Evolutionary conservation across 1,284 basidiomycete genomes (phyloP).

Genomic region (Rhodofomes roseus): DNA sequence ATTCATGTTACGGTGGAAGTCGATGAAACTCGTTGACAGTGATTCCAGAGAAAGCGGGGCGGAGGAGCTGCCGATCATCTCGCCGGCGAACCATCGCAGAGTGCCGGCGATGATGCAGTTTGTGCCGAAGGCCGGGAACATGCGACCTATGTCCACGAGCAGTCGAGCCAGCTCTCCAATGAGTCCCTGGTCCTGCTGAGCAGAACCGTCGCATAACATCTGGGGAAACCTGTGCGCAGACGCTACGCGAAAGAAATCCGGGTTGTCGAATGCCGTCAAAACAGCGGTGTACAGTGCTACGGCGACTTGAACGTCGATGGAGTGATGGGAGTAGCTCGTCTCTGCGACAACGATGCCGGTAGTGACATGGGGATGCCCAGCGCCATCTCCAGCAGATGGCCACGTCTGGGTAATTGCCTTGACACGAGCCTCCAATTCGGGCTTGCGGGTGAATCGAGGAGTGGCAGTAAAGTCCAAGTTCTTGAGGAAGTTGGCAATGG

Average conservation of each 20-base stretch:
- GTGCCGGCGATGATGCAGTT: background rate
- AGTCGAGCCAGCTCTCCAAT: background rate
- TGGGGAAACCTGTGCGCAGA: background rate
- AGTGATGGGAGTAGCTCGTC: background rate
- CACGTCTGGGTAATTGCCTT: background rate
- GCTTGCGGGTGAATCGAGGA: background rate
- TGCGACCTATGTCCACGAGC: background rate
- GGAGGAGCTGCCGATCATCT: background rate
- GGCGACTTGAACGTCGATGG: background rate
- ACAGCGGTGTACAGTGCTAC: slow-evolving; percentile 2
- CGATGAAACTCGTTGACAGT: background rate
- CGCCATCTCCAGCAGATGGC: background rate
- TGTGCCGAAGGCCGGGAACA: background rate
- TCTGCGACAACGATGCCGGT: background rate
- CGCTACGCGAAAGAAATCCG: background rate
- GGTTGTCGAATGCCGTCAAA: background rate
- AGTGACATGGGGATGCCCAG: background rate
- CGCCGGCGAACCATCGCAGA: background rate
- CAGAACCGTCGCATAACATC: background rate
- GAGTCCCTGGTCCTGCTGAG: background rate
- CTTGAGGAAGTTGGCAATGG: background rate
- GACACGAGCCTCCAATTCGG: background rate
- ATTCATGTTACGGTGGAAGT: background rate
- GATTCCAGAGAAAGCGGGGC: background rate
- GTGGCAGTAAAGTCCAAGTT: background rate